These are phyloP conservation scores for Termitomyces sp. DNA, from an alignment of 1,284 basidiomycete genomes.

Conservation along the genomic window DNA sequence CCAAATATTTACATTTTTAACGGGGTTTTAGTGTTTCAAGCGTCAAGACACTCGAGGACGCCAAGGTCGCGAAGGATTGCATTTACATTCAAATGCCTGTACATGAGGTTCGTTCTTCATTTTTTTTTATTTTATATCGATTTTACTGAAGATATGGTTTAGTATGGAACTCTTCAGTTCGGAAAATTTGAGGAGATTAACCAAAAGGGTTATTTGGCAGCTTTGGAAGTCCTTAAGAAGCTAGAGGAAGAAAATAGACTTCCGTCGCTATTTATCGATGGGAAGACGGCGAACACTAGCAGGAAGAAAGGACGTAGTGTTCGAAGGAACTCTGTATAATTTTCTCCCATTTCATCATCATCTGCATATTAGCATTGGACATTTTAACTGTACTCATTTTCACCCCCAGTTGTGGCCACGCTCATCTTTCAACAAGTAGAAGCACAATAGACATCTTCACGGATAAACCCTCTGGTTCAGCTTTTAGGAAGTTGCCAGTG, in stretches of 20 bases:
- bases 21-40: slow-evolving; percentile 74
- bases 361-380: not conserved
- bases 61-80: slow-evolving; percentile 83
- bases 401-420: not conserved
- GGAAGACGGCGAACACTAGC: slow-evolving; percentile 38
- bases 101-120: slow-evolving; percentile 56
- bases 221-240: slow-evolving; percentile 68
- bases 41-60: slow-evolving; percentile 91
- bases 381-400: not conserved
- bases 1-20: slow-evolving; percentile 5
- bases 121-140: not conserved
- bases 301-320: slow-evolving; percentile 71
- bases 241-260: slow-evolving; percentile 82
- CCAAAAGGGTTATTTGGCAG: slow-evolving; percentile 77
- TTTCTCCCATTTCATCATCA: not conserved
- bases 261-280: slow-evolving; percentile 65
- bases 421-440: not conserved
- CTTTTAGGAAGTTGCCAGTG: no score
- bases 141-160: not conserved
- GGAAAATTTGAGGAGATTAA: slow-evolving; percentile 81
- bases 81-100: slow-evolving; percentile 96
- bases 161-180: slow-evolving; percentile 81
- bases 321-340: slow-evolving; percentile 64
- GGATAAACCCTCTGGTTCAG: no score
- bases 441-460: no score